Evolutionary conservation across 108 stramenopile species (phyloP), one percentile per base, ranked within the genome.

Genomic region (Nitzschia palea): DNA sequence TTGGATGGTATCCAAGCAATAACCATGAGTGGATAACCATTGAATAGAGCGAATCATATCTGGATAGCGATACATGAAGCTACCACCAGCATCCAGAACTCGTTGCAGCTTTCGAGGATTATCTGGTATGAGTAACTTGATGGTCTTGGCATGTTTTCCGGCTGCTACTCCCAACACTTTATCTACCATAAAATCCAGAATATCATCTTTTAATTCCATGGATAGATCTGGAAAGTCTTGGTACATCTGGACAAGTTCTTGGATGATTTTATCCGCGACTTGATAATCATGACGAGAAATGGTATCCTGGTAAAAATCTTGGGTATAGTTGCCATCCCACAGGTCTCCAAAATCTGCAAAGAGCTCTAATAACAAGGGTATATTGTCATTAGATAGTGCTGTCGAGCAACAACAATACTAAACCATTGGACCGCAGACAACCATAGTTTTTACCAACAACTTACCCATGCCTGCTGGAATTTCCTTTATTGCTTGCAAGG

Each of bases 391-490:
- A n/a, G n/a, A n/a, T n/a, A n/a, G n/a, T n/a, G n/a, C n/a, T n/a
- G n/a, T n/a, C n/a, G n/a, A n/a, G n/a, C n/a, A 51, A 65, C 14
- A 22, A 1, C 30, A 48, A 65, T 17, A 52, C 3, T 9, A 50
- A 29, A 45, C 1, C 28, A 9, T 45, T 44, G 14, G 42, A 23
- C 12, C 9, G 9, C 3, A 34, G 6, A 43, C 36, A 44, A 8
- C 17, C n/a, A 37, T 29, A 59, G 10, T n/a, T 18, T 61, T 25
- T 27, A 33, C 9, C 6, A 4, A 36, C 37, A 83, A 86, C 48
- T 84, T 57, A 62, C 84, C 86, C 85, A 86, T 86, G 10, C 90
- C 90, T 17, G 75, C 81, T 12, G 77, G 82, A 37, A 91, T 83
- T 31, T 72, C 60, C 42, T 74, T 67, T 1, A 80, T 79, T 0